Evolutionary conservation across 1,284 basidiomycete species (phyloP), one percentile per base, ranked within the genome.

Genomic region (Apiotrichum porosum): DNA sequence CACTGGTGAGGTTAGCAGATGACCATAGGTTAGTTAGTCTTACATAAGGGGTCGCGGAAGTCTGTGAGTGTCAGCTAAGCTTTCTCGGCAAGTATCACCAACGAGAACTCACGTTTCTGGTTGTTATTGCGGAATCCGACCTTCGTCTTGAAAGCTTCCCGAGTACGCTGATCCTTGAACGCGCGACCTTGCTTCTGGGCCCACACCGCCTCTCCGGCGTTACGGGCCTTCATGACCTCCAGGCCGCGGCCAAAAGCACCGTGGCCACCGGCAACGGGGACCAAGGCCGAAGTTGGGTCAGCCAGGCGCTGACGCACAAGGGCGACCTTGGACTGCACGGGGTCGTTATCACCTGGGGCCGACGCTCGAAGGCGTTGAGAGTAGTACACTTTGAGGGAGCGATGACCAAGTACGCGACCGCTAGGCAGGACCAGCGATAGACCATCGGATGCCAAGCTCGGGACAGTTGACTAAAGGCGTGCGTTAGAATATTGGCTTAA

Each of bases 401-500:
- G 84, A 66, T 99, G 95, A 0, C 93, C 93, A 56, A 99, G 85
- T 9, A 89, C 83, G 10, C 84, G 82, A 34, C 95, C 95, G 0
- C 92, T 94, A 0, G 95, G 92, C 6, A 99, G 80, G 6, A 95
- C 85, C n/a, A 99, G 84, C 60, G 97, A 94, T 62, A 85, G 83
- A 32, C 83, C 74, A 28, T 77, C 75, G 30, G 77, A 71, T 13
- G 74, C 74, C 17, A 73, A 62, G 3, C 62, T 56, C 8, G 64
- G 51, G 12, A 47, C 9, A 19, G 41, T n/a, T 12, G 15, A n/a
- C 35, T 47, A 9, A 8, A 28, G n/a, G n/a, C n/a, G n/a, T 10
- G 6, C 0, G 30, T 43, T 21, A 53, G 60, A 33, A 50, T 56
- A 15, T 57, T 64, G 22, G 26, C 56, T 24, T 63, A 84, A n/a